phyloP scores from a whole-genome alignment of 164 flowering plant genomes.

The Cinnamomum micranthum region DNA sequence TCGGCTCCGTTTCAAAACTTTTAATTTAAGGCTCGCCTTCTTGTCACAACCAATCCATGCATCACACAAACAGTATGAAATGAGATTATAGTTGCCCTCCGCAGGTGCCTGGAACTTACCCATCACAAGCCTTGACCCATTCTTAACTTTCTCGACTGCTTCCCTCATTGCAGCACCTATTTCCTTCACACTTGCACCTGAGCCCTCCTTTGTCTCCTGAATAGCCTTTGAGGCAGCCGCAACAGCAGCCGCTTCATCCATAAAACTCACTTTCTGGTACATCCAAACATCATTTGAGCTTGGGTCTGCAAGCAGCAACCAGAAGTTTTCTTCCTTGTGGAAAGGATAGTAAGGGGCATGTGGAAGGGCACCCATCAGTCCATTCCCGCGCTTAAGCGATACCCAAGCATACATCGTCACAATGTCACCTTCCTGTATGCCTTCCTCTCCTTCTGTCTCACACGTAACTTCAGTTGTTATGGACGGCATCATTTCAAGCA shows the following conservation, averaged over 20 bases:
- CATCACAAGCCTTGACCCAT: conserved; percentile 71
- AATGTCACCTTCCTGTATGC: conserved; percentile 92
- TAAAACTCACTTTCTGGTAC: conserved; percentile 72
- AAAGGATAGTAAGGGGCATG: conserved; percentile 87
- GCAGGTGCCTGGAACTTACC: conserved; percentile 81
- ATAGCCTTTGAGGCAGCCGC: conserved; percentile 74
- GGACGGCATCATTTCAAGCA: conserved; percentile 82
- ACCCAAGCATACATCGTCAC: conserved; percentile 92
- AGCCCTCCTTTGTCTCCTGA: conserved; percentile 68
- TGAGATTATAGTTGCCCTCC: conserved; percentile 77
- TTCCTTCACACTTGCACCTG: conserved; percentile 61
- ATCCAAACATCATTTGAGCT: conserved; percentile 76
- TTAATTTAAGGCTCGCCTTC: conserved; percentile 56
- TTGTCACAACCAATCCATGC: conserved; percentile 91
- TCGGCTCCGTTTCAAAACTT: conserved; percentile 64
- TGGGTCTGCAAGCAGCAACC: conserved; percentile 83
- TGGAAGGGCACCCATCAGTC: conserved; percentile 76
- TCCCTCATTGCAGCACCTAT: conserved; percentile 50
- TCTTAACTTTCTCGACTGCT: conserved; percentile 67
- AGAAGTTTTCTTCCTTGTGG: conserved; percentile 87
- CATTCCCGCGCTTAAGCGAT: conserved; percentile 63
- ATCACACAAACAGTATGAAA: conserved; percentile 69
- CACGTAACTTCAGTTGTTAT: conserved; percentile 60
- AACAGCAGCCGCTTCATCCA: conserved; percentile 80
- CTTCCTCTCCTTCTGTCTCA: conserved; percentile 96